These are phyloP conservation scores for Erodium moschatum DNA, from an alignment of 441 rosid species.

Conservation along the genomic window DNA sequence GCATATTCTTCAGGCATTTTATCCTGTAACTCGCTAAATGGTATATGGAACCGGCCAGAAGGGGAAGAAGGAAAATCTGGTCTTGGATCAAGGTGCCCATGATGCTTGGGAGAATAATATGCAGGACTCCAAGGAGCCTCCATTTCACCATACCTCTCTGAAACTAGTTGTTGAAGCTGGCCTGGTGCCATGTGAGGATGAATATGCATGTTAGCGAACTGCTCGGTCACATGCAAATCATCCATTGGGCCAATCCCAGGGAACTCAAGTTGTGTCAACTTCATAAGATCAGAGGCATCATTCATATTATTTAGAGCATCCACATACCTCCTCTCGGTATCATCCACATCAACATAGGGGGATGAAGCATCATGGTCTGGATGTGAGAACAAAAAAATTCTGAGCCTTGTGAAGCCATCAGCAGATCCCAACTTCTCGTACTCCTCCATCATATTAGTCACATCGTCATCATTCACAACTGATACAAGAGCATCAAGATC, in stretches of 20 bases:
- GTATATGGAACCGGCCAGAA: constrained; percentile 53
- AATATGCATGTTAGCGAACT: constrained; percentile 50
- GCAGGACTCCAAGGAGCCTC: constrained; percentile 88
- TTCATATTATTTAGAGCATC: constrained; percentile 48
- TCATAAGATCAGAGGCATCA: constrained; percentile 57
- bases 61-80: constrained; percentile 69
- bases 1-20: constrained; percentile 60
- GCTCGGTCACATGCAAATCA: constrained; percentile 50
- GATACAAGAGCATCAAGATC: constrained; percentile 48
- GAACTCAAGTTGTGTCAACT: constrained; percentile 48
- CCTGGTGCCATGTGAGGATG: constrained; percentile 43
- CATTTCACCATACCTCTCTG: constrained; percentile 57
- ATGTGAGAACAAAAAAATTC: constrained; percentile 75
- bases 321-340: constrained; percentile 36
- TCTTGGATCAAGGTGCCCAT: constrained; percentile 67
- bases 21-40: constrained; percentile 54
- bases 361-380: constrained; percentile 54
- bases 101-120: constrained; percentile 74
- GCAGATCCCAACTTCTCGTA: constrained; percentile 84
- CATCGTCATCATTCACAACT: no score
- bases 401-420: constrained; percentile 79
- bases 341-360: constrained; percentile 65
- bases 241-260: constrained; percentile 41
- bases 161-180: constrained; percentile 29
- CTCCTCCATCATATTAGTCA: constrained; percentile 23